phyloP scores from a whole-genome alignment of 352 stramenopile genomes.

The Phytophthora fragariaefolia region DNA sequence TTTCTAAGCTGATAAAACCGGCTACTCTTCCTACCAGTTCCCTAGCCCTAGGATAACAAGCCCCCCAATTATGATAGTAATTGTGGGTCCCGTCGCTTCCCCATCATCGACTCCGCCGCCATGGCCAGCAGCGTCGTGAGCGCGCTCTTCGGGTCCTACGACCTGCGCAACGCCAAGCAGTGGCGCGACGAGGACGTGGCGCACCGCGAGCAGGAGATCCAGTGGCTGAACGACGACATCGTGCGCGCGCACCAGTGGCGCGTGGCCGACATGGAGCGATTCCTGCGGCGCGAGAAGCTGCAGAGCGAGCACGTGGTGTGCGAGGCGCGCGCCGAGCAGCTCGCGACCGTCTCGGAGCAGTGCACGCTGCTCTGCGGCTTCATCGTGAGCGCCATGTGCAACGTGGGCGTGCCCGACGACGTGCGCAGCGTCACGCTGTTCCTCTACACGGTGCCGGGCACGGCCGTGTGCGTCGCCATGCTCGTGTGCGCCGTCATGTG shows the following conservation, averaged over 20 bases:
- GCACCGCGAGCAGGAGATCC: slow-evolving; percentile 72
- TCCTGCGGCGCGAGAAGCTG: slow-evolving; percentile 64
- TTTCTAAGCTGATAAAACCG: too few relatives aligned
- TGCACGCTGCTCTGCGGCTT: slow-evolving; percentile 74
- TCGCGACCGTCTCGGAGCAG: slow-evolving; percentile 74
- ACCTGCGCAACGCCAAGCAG: slow-evolving; percentile 76
- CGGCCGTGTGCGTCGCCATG: slow-evolving; percentile 61
- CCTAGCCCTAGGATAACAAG: too few relatives aligned
- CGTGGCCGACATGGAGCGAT: slow-evolving; percentile 68
- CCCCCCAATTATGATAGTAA: too few relatives aligned
- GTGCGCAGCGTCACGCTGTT: slow-evolving; percentile 46
- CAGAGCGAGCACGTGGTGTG: slow-evolving; percentile 70
- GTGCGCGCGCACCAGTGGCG: slow-evolving; percentile 74
- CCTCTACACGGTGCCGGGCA: slow-evolving; percentile 52
- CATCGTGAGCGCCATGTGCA: slow-evolving; percentile 71
- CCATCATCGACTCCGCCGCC: not conserved
- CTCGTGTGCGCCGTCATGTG: slow-evolving; percentile 71
- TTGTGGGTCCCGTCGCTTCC: too few relatives aligned
- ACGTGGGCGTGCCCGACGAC: slow-evolving; percentile 54
- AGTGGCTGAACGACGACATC: slow-evolving; percentile 82
- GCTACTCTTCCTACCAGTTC: too few relatives aligned
- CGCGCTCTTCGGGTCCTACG: slow-evolving; percentile 81
- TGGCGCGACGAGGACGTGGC: slow-evolving; percentile 79
- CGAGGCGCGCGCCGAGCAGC: slow-evolving; percentile 73
- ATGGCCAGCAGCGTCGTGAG: slow-evolving; percentile 67